phyloP scores from a whole-genome alignment of 306 rosid species.

The Citrullus colocynthis region DNA sequence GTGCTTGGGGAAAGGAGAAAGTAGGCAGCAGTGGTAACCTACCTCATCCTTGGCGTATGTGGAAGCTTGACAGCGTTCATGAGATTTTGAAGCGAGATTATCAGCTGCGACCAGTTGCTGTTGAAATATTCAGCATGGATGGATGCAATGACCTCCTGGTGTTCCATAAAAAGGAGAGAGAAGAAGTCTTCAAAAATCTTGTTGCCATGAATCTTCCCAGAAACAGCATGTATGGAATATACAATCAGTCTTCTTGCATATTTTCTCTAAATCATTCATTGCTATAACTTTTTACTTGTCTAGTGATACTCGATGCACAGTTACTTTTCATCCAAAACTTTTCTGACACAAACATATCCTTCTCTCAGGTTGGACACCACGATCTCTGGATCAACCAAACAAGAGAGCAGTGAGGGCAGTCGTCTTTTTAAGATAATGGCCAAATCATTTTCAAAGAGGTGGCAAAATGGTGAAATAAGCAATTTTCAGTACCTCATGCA shows the following conservation, averaged over 20 bases:
- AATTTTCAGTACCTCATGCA: constrained; percentile 99
- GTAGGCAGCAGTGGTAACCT: constrained; percentile 65
- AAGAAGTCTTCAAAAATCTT: constrained; percentile 84
- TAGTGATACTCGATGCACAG: background rate
- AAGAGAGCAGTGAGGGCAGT: constrained; percentile 89
- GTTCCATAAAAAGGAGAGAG: constrained; percentile 97
- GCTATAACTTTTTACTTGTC: background rate
- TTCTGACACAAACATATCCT: background rate
- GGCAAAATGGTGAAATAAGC: constrained; percentile 99
- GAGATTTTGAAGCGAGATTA: constrained; percentile 99
- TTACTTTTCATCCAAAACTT: background rate
- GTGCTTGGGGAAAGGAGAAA: constrained; percentile 99
- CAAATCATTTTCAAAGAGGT: constrained; percentile 92
- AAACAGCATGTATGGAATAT: constrained; percentile 71
- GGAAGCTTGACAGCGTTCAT: constrained; percentile 97
- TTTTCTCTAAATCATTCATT: constrained; percentile 4
- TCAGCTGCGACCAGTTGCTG: constrained; percentile 98
- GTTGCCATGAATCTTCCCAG: constrained; percentile 96
- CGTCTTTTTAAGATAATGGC: constrained; percentile 85
- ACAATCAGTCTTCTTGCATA: constrained; percentile 5
- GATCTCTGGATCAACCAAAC: constrained; percentile 90
- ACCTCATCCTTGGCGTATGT: constrained; percentile 94
- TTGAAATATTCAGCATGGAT: constrained; percentile 99
- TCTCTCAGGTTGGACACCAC: constrained; percentile 91
- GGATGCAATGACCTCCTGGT: constrained; percentile 97